Conservation (phyloP, 495 filamentous ascomycete genomes). For the Podospora conica region DNA sequence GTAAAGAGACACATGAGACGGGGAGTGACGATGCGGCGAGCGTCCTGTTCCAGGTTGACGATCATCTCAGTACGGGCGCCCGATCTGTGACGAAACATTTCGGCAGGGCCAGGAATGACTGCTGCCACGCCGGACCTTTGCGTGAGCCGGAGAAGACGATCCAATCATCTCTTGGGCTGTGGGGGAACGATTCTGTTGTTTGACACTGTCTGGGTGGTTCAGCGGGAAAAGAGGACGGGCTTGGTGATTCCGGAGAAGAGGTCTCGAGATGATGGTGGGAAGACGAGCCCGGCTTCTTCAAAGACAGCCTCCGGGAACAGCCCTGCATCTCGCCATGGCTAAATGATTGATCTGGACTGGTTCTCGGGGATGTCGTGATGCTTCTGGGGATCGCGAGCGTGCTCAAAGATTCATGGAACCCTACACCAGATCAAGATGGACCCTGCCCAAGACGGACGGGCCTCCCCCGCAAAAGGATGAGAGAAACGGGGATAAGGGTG, state of each 20-base stretch:
- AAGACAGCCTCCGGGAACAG: neutral
- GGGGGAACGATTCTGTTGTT: neutral
- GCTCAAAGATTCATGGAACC: neutral
- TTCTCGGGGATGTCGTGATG: neutral
- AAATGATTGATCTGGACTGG: neutral
- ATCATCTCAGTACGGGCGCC: slow-evolving; percentile 18
- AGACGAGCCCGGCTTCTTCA: neutral
- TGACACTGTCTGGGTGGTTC: neutral
- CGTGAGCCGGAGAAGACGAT: neutral
- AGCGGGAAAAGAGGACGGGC: neutral
- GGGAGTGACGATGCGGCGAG: slow-evolving; percentile 7
- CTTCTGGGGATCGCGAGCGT: neutral
- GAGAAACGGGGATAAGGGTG: neutral
- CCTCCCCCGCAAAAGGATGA: neutral
- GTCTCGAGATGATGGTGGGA: neutral
- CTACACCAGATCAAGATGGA: neutral
- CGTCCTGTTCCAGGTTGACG: slow-evolving; percentile 26
- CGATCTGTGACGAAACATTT: slow-evolving; percentile 6
- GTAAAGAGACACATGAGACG: slow-evolving; percentile 28
- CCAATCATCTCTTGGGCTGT: neutral
- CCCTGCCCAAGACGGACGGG: neutral
- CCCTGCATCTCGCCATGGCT: neutral
- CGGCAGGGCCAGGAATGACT: neutral
- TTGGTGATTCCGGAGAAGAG: neutral
- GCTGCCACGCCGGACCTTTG: neutral